Base-by-base conservation (phyloP, 2,329 filamentous ascomycete species). In the Coniochaeta sp. region DNA sequence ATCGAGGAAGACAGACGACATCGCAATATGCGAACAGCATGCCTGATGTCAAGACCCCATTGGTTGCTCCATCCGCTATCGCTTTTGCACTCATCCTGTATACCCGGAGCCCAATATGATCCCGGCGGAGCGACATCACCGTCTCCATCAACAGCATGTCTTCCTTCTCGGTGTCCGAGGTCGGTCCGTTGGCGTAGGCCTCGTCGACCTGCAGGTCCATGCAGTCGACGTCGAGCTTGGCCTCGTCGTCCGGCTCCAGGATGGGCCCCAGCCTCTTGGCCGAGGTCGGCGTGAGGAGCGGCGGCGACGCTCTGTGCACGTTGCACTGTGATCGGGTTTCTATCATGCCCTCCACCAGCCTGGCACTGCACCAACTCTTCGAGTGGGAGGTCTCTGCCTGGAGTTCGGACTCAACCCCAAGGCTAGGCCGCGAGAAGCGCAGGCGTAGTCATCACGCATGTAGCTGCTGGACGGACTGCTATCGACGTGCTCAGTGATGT, bases 171-270 rank as follows among this genome's bases (percentile, higher is more conserved):
- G 38, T 40, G 17, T 57, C 54, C 9, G 34, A 22, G 8, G 31
- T 11, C 19, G 43, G 36, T 12, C 47, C 63, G 31, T 58, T 57
- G 56, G 31, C 9, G n/a, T 64, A 61, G 40, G 57, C 62, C 33
- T 67, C 65, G 57, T 68, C 67, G 17, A 66, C 64, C 58, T 68
- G 64, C n/a, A 68, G 58, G 3, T 58, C 59, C 33, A 60, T 50
- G 58, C 61, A 52, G 5, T 16, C 19, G 56, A 40, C 36, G 40
- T 62, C 54, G 59, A 56, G 62, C 26, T 68, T 62, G 14, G 62
- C 61, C 8, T 63, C 57, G 5, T 60, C 57, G 22, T 57, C 55
- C 2, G 60, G 52, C 16, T 64, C 65, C 26, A 67, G 60, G n/a
- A 61, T 56, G 3, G 59, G 19, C 6, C 28, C 57, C 6, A 50